phyloP scores from a whole-genome alignment of 139 green algal genomes.

The Haematococcus lacustris region DNA sequence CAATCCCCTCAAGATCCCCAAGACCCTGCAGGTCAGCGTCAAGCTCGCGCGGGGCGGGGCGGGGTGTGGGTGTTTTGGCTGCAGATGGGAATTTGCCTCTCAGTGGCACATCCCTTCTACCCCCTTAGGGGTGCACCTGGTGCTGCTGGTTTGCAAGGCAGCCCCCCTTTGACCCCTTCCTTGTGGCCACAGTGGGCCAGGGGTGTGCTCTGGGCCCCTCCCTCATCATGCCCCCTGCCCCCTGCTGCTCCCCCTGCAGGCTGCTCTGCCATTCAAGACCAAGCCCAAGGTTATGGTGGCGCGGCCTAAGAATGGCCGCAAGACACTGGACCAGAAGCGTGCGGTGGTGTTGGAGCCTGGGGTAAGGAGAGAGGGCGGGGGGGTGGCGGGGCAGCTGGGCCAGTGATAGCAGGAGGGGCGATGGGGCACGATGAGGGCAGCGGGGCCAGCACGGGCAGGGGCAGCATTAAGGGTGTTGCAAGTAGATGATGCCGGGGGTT shows the following conservation, averaged over 20 bases:
- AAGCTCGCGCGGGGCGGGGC: not conserved
- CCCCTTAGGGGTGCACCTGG: not conserved
- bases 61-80: not conserved
- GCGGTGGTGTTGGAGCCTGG: constrained; percentile 48
- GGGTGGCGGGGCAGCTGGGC: not conserved
- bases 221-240: no score
- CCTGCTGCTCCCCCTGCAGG: constrained; percentile 43
- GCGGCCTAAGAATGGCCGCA: constrained; percentile 37
- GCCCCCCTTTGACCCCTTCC: not conserved
- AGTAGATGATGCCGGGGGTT: no score
- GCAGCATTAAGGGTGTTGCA: no score
- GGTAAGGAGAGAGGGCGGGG: not conserved
- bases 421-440: no score
- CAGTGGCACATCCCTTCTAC: not conserved
- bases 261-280: constrained; percentile 85
- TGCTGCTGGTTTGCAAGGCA: not conserved
- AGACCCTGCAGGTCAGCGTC: constrained; percentile 54
- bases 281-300: constrained; percentile 81
- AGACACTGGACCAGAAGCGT: constrained; percentile 78
- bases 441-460: no score
- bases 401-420: no score
- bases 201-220: no score
- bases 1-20: constrained; percentile 87
- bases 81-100: not conserved
- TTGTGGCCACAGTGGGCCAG: not conserved